These are phyloP conservation scores for Podila horticola DNA, from an alignment of 192 early-diverging fungal species.

Conservation along the genomic window DNA sequence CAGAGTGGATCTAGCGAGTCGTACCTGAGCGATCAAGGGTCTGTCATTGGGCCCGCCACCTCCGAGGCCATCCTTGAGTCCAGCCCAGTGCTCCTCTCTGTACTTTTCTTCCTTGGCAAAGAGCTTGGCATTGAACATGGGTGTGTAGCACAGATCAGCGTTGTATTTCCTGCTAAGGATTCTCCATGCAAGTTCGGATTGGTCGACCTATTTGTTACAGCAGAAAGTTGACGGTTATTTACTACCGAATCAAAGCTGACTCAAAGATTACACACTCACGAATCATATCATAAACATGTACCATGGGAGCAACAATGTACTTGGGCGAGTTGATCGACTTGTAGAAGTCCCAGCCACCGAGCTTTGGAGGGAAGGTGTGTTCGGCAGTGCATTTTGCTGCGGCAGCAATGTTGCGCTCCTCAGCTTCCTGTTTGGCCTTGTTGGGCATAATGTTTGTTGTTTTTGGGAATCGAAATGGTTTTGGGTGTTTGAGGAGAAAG, in stretches of 20 bases:
- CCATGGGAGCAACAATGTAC: constrained; percentile 94
- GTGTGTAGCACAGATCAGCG: constrained; percentile 94
- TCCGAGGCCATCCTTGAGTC: constrained; percentile 47
- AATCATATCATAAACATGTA: neutral
- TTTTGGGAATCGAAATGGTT: constrained; percentile 11
- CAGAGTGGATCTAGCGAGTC: neutral
- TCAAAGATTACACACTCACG: neutral
- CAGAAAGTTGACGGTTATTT: neutral
- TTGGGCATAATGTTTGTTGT: constrained; percentile 6
- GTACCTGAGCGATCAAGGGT: constrained; percentile 86
- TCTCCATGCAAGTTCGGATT: constrained; percentile 96
- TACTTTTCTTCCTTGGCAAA: constrained; percentile 80
- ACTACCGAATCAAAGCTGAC: neutral
- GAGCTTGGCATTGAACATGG: constrained; percentile 95
- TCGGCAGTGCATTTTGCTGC: constrained; percentile 31
- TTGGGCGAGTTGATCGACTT: constrained; percentile 78
- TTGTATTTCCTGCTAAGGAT: constrained; percentile 87
- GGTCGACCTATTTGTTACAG: constrained; percentile 67
- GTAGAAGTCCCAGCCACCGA: constrained; percentile 87
- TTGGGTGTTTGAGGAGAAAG: constrained; percentile 1
- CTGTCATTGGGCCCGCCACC: constrained; percentile 69
- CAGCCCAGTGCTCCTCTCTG: constrained; percentile 77
- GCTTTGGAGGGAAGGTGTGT: constrained; percentile 58
- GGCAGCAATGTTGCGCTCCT: constrained; percentile 29
- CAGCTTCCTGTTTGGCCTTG: constrained; percentile 29